Evolutionary conservation across 1,284 basidiomycete genomes (phyloP), one percentile per base, ranked within the genome.

Genomic region (Crocinoboletus sp.): DNA sequence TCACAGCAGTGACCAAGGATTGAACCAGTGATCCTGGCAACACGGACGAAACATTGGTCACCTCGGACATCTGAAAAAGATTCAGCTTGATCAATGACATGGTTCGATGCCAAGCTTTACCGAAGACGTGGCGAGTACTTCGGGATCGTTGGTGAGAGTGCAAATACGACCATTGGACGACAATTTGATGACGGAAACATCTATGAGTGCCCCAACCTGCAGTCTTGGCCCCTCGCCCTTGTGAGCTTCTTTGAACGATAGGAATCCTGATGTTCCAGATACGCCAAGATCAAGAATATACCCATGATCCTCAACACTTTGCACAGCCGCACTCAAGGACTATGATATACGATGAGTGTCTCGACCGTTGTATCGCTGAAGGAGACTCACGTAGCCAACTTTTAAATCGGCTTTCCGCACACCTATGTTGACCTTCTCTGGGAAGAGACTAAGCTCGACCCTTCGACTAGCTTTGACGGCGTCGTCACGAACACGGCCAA

Each of bases 301-400:
- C 1, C 95, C 95, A 66, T 97, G 92, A 59, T 99, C 96, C 69
- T 99, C 96, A 25, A 89, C 71, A 57, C 86, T 90, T 65, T 87
- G 82, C 23, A 98, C 74, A 35, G 88, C 80, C 9, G 82, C 89
- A 0, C 84, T 78, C 41, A 96, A 59, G 13, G 79, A 78, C 87
- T 91, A 54, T 23, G 25, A 27, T n/a, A 11, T 30, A 15, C 22
- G 17, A 31, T 53, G 23, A 55, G 46, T 13, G 17, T 7, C 34
- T 30, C 10, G n/a, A 24, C n/a, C 16, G 16, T 40, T 36, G 2
- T 24, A 34, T 38, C 16, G 11, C 16, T 22, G 36, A 40, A 45
- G 28, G 43, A 37, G 22, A 72, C 74, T 69, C 62, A 88, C 86
- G 63, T 84, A 90, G 25, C 91, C 91, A 40, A 70, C 55, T 40